phyloP scores from a whole-genome alignment of 2,329 filamentous ascomycete genomes.

The Curvularia spicifera region DNA sequence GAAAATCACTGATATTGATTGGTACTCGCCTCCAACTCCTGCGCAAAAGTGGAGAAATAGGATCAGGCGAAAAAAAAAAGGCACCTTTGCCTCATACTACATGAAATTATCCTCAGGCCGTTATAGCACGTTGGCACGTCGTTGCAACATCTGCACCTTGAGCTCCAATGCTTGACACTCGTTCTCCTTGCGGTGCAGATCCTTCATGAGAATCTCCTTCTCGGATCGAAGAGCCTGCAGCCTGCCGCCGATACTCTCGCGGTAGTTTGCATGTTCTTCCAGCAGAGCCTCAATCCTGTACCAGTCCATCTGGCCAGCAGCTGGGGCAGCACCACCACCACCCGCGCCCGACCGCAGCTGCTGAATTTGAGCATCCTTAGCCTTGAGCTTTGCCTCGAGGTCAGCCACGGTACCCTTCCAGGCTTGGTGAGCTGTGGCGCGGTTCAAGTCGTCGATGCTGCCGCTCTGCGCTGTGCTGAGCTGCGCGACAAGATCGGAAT shows the following conservation, averaged over 20 bases:
- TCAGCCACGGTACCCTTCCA: slow-evolving; percentile 45
- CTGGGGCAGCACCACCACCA: slow-evolving; percentile 1
- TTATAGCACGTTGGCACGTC: slow-evolving; percentile 25
- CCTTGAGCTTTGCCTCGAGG: slow-evolving; percentile 38
- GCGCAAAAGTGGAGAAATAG: background rate
- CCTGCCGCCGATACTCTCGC: slow-evolving; percentile 47
- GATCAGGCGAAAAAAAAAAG: background rate
- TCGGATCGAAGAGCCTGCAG: slow-evolving; percentile 50
- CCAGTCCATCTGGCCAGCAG: slow-evolving; percentile 35
- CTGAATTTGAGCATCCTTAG: slow-evolving; percentile 41
- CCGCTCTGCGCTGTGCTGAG: slow-evolving; percentile 38
- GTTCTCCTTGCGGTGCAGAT: slow-evolving; percentile 50
- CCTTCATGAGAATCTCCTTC: slow-evolving; percentile 50
- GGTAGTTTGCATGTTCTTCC: slow-evolving; percentile 49
- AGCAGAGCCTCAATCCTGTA: slow-evolving; percentile 49
- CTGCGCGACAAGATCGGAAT: slow-evolving; percentile 45
- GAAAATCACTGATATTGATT: slow-evolving; percentile 1
- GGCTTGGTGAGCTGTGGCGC: slow-evolving; percentile 45
- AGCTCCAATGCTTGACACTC: slow-evolving; percentile 49
- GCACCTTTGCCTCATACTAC: background rate
- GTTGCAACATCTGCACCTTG: slow-evolving; percentile 44
- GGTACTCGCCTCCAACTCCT: background rate
- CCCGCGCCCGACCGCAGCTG: slow-evolving; percentile 21
- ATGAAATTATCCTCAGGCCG: background rate
- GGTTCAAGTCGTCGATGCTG: slow-evolving; percentile 43